Evolutionary conservation across 2,329 filamentous ascomycete genomes (phyloP), one percentile per base, ranked within the genome.

Genomic region (Dichotomopilus funicola): DNA sequence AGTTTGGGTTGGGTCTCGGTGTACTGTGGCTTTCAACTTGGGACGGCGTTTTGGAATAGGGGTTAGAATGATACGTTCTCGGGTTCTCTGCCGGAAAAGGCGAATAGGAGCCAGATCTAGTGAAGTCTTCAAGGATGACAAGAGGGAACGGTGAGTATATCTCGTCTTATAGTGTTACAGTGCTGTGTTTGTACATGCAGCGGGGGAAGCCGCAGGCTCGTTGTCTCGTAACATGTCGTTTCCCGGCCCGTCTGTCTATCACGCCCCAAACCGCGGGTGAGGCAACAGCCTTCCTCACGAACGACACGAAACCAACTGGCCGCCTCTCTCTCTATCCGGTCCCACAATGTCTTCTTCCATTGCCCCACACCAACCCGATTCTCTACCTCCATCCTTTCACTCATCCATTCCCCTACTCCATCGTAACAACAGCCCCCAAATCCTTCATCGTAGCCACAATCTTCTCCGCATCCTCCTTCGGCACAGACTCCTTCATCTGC

Each of bases 391-490:
- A 54, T 47, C 6, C 11, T 13, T 49, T 40, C 35, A 11, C 8
- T 27, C 19, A 27, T 27, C 19, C 49, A 7, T 45, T 43, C 34
- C 4, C 31, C 67, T 89, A 97, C 73, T 99, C 94, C 89, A 99
- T 94, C 62, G 82, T 77, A 59, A 89, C 92, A 62, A 88, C 90
- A 62, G 87, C 94, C 63, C 94, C 94, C 59, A 99, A 78, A 64
- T 82, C 91, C 84, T 97, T 97, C 79, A 99, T 81, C 43, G 89
- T 85, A 73, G 89, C 89, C 57, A 99, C 62, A 69, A 99, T 96
- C 86, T 99, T 99, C 82, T 97, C 92, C 6, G 90, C 91, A 73
- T 99, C 95, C 70, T 99, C 94, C 83, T 99, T 99, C 62, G 92
- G 88, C 64, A 99, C 91, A 51, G 88, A 91, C 77, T 99, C 94